Conservation (phyloP, 768 basidiomycete genomes). For the Tremella yokohamensis region DNA sequence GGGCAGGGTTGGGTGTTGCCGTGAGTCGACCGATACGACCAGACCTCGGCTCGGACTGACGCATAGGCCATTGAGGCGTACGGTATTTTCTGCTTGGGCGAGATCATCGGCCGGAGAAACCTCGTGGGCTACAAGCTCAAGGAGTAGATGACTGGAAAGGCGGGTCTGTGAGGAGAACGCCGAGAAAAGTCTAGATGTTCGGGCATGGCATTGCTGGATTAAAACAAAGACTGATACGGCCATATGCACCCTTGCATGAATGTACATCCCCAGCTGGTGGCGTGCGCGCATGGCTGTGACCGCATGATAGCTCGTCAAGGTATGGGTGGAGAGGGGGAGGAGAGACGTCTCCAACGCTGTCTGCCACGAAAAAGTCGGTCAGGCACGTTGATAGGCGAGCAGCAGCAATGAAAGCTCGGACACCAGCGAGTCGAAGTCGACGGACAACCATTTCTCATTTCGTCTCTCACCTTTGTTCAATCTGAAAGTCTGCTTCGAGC, state of each 20-base stretch:
- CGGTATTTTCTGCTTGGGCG: slow-evolving; percentile 52
- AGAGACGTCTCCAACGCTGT: too few species aligned
- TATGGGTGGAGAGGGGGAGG: too few species aligned
- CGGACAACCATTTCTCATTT: neutral
- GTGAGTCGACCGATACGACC: slow-evolving; percentile 28
- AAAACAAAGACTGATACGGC: too few species aligned
- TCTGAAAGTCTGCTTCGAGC: neutral
- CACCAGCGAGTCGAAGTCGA: too few species aligned
- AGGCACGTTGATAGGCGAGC: too few species aligned
- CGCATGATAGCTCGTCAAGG: too few species aligned
- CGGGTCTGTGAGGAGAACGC: neutral
- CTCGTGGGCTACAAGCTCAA: slow-evolving; percentile 51
- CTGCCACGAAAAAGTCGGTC: too few species aligned
- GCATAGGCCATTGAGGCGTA: slow-evolving; percentile 48
- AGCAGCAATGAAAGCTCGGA: too few species aligned
- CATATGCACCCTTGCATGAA: too few species aligned
- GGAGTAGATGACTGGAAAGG: slow-evolving; percentile 31
- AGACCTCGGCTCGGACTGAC: neutral
- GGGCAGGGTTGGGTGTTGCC: slow-evolving; percentile 47
- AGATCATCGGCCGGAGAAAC: slow-evolving; percentile 51
- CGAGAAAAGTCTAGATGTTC: neutral
- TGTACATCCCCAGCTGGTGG: too few species aligned
- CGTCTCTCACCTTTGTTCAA: neutral
- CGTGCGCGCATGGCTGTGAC: too few species aligned
- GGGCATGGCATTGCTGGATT: too few species aligned